phyloP scores from a whole-genome alignment of 352 stramenopile genomes.

The Phytophthora niederhauseri region DNA sequence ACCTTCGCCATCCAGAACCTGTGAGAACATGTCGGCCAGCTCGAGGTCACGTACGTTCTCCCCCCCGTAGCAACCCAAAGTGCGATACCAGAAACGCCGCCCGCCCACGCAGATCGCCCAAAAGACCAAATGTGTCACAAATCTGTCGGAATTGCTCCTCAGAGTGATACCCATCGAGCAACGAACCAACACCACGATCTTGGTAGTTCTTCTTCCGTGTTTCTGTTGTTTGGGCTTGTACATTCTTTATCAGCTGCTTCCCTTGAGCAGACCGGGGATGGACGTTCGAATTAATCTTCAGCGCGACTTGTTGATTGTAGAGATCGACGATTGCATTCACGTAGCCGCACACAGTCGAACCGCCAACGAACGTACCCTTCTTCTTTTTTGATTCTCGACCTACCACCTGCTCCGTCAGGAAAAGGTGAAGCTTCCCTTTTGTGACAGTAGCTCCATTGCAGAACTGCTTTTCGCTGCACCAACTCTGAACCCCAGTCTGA shows the following conservation, averaged over 20 bases:
- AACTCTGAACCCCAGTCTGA: slow-evolving; percentile 12
- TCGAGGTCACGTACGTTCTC: no score
- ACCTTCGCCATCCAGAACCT: no score
- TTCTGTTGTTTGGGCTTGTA: background rate
- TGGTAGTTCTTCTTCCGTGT: background rate
- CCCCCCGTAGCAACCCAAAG: no score
- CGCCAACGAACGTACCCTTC: background rate
- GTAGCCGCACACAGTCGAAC: background rate
- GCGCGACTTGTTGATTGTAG: background rate
- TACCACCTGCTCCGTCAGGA: slow-evolving; percentile 1
- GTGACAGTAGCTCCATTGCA: background rate
- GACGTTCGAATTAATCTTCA: background rate
- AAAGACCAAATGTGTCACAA: no score
- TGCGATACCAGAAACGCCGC: no score
- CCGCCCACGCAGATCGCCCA: no score
- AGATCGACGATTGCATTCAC: background rate
- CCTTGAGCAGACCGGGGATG: background rate
- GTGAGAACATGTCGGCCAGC: no score
- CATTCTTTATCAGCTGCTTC: background rate
- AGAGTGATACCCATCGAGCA: no score
- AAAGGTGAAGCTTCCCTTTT: slow-evolving; percentile 9
- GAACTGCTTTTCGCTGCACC: slow-evolving; percentile 1
- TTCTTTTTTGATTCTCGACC: background rate
- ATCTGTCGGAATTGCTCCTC: no score
- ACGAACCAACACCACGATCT: background rate